Evolutionary conservation across 2,329 filamentous ascomycete species (phyloP).

Genomic region (Fusarium lyarnte): DNA sequence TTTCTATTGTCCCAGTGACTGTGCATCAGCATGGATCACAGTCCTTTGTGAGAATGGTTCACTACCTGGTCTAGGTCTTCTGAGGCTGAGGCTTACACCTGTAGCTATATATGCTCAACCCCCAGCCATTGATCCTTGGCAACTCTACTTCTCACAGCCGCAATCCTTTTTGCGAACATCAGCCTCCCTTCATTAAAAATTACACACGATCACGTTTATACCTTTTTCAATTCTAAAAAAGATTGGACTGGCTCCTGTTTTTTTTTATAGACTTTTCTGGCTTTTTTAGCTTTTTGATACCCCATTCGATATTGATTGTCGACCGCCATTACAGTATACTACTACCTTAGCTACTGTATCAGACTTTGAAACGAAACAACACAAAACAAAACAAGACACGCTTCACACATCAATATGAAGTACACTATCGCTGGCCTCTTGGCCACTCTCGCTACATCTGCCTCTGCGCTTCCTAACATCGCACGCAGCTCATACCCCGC

Average conservation of each 20-base stretch:
- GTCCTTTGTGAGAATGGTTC: slow-evolving; percentile 11
- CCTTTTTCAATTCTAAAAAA: slow-evolving; percentile 2
- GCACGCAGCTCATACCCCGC: slow-evolving; percentile 17
- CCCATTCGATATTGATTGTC: slow-evolving; percentile 15
- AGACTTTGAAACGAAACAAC: slow-evolving; percentile 14
- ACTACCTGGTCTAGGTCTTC: neutral
- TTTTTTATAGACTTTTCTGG: neutral
- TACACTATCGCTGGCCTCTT: slow-evolving; percentile 33
- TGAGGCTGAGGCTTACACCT: slow-evolving; percentile 30
- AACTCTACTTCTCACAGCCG: slow-evolving; percentile 17
- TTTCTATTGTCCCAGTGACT: neutral
- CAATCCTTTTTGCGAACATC: slow-evolving; percentile 12
- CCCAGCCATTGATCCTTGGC: slow-evolving; percentile 1
- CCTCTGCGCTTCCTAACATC: slow-evolving; percentile 29
- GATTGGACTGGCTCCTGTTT: slow-evolving; percentile 27
- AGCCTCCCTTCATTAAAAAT: slow-evolving; percentile 23
- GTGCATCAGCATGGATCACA: slow-evolving; percentile 9
- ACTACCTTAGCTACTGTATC: neutral
- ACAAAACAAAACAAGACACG: neutral
- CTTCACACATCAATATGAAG: slow-evolving; percentile 30
- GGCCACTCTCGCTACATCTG: slow-evolving; percentile 30
- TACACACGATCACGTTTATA: neutral
- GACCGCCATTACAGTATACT: slow-evolving; percentile 5
- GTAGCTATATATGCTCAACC: slow-evolving; percentile 13
- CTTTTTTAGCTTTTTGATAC: slow-evolving; percentile 13